phyloP scores from a whole-genome alignment of 176 grass and related monocot species.

The Cenchrus americanus region DNA sequence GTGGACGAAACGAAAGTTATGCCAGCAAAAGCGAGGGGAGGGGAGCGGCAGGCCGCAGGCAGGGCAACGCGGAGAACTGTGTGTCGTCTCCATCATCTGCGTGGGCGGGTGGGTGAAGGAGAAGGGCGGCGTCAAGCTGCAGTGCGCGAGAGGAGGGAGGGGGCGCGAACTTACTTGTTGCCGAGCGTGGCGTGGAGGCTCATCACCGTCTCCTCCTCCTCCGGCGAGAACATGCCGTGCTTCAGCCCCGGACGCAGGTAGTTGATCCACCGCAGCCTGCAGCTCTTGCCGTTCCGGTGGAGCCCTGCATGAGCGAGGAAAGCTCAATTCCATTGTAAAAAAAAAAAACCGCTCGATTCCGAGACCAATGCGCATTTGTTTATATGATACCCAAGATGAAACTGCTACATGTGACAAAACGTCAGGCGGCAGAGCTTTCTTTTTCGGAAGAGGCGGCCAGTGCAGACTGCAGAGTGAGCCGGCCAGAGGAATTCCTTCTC shows the following conservation, averaged over 20 bases:
- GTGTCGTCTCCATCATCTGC: constrained; percentile 54
- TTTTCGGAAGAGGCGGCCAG: background rate
- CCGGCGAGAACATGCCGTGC: constrained; percentile 71
- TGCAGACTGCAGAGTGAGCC: background rate
- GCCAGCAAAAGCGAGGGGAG: constrained; percentile 23
- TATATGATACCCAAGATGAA: background rate
- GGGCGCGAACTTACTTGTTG: constrained; percentile 76
- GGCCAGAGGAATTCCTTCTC: constrained; percentile 11
- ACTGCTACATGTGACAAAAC: background rate
- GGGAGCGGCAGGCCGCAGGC: background rate
- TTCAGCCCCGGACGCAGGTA: constrained; percentile 80
- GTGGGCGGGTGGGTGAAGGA: background rate
- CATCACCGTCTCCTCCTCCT: constrained; percentile 84
- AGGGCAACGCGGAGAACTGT: constrained; percentile 36
- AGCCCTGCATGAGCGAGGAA: constrained; percentile 34
- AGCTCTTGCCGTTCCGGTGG: constrained; percentile 74
- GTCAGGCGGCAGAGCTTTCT: background rate
- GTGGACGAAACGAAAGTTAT: constrained; percentile 20
- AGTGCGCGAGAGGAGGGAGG: background rate
- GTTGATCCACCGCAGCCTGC: constrained; percentile 78
- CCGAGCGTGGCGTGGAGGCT: constrained; percentile 80
- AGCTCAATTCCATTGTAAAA: background rate
- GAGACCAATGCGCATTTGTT: constrained; percentile 14
- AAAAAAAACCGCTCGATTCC: background rate
- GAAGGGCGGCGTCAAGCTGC: background rate